Base-by-base conservation (phyloP, 768 basidiomycete species). In the Boletellus emodensis region DNA sequence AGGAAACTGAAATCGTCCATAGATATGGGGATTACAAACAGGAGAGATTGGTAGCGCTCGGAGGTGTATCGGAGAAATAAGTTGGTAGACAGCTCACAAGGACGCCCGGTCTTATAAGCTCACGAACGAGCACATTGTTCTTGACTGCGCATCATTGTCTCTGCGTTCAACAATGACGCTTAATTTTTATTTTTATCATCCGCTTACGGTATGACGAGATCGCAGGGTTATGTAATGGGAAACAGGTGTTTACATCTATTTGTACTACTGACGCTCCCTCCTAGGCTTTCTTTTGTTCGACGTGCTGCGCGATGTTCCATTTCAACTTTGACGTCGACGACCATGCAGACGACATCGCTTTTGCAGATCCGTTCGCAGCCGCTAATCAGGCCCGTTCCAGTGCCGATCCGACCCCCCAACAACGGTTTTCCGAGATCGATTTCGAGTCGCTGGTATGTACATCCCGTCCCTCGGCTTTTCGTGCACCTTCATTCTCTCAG, bases 271-370 rank as follows among this genome's bases (percentile, higher is more conserved):
- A 30, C 10, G 30, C 30, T 8, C 2, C n/a, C n/a, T n/a, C n/a
- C n/a, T n/a, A 4, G 7, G 4, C 10, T 13, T 26, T 15, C 40
- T 17, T 42, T 42, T 42, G 41, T 42, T 24, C 41, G 24, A 26
- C 40, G 8, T n/a, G 7, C 40, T 45, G 11, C 30, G 6, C 40
- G 68, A 62, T 78, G 76, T 45, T 76, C 65, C 39, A 74, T 51
- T 63, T 78, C 67, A 55, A 84, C 60, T 90, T 90, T 58, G 75
- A 82, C 50, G 54, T 87, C 56, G 76, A 83, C 53, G 62, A 87
- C 52, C 56, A 45, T 12, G 70, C 74, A 52, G 55, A 65, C 30
- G 61, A 66, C 34, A 54, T 62, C 46, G 41, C 46, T 52, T 55
- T 44, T 56, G 52, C 38, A 14, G 38, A 44, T 14, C 39, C 15